Conservation (phyloP, 345 rosid species). For the Rhodomyrtus tomentosa region DNA sequence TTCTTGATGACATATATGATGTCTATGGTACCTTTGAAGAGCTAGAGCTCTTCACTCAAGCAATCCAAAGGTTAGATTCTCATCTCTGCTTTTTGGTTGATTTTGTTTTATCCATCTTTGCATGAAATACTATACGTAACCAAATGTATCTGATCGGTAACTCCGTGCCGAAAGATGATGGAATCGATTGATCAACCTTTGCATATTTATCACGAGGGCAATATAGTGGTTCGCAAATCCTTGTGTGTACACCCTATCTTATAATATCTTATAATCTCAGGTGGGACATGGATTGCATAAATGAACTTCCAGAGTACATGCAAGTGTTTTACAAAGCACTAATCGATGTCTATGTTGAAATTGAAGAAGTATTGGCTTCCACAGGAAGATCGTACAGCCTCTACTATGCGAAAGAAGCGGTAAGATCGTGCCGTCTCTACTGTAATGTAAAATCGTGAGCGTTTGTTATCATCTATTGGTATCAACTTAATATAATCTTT, state of each 20-base stretch:
- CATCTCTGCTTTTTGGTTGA: not conserved
- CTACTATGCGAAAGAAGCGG: constrained; percentile 14
- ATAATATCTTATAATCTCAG: not conserved
- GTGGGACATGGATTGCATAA: constrained; percentile 13
- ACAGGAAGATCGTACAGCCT: constrained; percentile 4
- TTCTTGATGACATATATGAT: constrained; percentile 20
- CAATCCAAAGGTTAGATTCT: not conserved
- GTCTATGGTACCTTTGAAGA: constrained; percentile 20
- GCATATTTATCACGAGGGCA: not conserved
- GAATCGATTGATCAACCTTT: not conserved
- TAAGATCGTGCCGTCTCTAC: not conserved
- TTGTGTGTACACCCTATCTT: not conserved
- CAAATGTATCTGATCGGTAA: no score
- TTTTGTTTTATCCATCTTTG: not conserved
- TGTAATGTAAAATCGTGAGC: not conserved
- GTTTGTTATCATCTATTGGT: not conserved
- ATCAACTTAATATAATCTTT: not conserved
- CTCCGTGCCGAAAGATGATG: no score
- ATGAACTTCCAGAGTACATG: constrained; percentile 22
- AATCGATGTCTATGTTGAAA: constrained; percentile 11
- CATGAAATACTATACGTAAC: no score
- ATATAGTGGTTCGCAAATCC: not conserved
- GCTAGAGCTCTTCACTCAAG: constrained; percentile 14
- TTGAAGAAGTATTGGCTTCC: not conserved
- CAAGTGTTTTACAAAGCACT: constrained; percentile 13